Conservation (phyloP, 1,284 basidiomycete species). For the Phellopilus nigrolimitatus region DNA sequence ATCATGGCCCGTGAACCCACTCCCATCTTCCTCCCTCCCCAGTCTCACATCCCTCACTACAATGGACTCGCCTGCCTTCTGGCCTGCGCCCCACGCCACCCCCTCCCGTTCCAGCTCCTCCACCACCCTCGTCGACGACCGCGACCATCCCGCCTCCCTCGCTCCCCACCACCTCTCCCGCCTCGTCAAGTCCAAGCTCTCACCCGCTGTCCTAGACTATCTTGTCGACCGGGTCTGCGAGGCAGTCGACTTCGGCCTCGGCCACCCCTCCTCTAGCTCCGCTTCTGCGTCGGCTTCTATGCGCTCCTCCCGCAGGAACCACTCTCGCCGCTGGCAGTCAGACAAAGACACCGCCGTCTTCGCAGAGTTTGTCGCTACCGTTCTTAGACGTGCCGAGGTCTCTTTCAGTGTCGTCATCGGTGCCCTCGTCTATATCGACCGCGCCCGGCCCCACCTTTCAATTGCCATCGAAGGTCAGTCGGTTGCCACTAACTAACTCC, state of each 20-base stretch:
- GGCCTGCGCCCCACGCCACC: not conserved
- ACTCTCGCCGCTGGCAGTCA: conserved; percentile 28
- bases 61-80: conserved; percentile 3
- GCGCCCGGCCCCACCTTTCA: conserved; percentile 67
- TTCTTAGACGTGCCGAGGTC: conserved; percentile 64
- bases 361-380: conserved; percentile 54
- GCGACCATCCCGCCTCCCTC: not conserved
- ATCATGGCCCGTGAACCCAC: not conserved
- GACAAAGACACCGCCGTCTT: conserved; percentile 42
- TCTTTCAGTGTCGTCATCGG: conserved; percentile 58
- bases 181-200: conserved; percentile 57
- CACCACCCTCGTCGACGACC: not conserved
- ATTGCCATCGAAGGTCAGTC: conserved; percentile 52
- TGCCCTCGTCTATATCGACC: conserved; percentile 63
- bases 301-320: conserved; percentile 37
- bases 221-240: conserved; percentile 60
- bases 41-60: not conserved
- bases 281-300: conserved; percentile 36
- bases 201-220: conserved; percentile 57
- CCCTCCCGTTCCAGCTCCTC: not conserved
- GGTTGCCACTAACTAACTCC: not conserved
- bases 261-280: conserved; percentile 51
- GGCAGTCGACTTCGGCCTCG: conserved; percentile 68
- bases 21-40: not conserved
- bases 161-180: conserved; percentile 37